Conservation (phyloP, 208 protist species). For the Trypanosoma cruzi region DNA sequence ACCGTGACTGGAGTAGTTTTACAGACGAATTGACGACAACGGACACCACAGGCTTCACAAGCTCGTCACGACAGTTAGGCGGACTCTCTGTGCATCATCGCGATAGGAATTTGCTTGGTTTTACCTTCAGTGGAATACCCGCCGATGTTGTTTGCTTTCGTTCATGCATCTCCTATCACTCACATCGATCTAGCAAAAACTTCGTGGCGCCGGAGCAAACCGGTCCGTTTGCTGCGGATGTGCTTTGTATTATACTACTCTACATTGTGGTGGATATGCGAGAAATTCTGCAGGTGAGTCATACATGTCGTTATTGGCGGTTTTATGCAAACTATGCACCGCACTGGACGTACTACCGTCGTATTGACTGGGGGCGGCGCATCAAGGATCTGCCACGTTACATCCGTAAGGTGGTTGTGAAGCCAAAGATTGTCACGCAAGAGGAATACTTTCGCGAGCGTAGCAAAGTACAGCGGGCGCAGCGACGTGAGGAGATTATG, state of each 20-base stretch:
- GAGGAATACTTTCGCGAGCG: conserved; percentile 77
- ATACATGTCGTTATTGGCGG: conserved; percentile 75
- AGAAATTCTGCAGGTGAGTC: conserved; percentile 63
- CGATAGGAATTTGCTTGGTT: conserved; percentile 42
- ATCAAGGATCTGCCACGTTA: conserved; percentile 60
- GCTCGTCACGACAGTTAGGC: conserved; percentile 30
- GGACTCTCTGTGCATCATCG: conserved; percentile 38
- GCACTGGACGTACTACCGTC: conserved; percentile 82
- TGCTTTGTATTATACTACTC: conserved; percentile 71
- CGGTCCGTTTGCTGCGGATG: conserved; percentile 74
- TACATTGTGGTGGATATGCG: conserved; percentile 61
- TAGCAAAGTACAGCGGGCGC: conserved; percentile 54
- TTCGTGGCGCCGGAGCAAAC: conserved; percentile 45
- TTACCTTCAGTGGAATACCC: conserved; percentile 67
- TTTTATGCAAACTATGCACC: conserved; percentile 80
- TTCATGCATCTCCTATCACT: conserved; percentile 68
- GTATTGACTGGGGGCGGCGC: conserved; percentile 50
- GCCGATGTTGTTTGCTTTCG: conserved; percentile 73
- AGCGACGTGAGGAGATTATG: conserved; percentile 53
- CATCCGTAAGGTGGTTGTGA: conserved; percentile 61
- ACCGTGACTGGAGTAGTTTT: conserved; percentile 17
- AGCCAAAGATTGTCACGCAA: conserved; percentile 79
- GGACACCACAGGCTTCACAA: conserved; percentile 41
- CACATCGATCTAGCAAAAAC: conserved; percentile 15
- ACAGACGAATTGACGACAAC: conserved; percentile 48